Evolutionary conservation across 257 asterid genomes (phyloP).

Genomic region (Agastache rugosa): DNA sequence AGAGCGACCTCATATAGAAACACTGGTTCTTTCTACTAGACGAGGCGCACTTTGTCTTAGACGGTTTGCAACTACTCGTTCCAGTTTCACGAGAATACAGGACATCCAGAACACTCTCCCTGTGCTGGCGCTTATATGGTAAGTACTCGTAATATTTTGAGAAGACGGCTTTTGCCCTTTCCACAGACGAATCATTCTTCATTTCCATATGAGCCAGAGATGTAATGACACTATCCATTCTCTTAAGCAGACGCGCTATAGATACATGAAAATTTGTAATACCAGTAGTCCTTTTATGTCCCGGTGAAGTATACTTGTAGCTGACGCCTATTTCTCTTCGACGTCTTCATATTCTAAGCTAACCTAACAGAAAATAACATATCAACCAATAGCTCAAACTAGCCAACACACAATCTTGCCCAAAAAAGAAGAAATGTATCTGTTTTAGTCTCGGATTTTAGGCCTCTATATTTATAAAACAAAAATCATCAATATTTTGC

Average conservation of each 20-base stretch:
- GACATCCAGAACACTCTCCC: slow-evolving; percentile 57
- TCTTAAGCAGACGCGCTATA: slow-evolving; percentile 46
- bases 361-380: background rate
- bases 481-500: background rate
- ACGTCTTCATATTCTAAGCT: slow-evolving; percentile 35
- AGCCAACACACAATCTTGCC: slow-evolving; percentile 7
- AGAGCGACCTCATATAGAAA: slow-evolving; percentile 68
- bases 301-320: slow-evolving; percentile 46
- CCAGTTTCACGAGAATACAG: slow-evolving; percentile 68
- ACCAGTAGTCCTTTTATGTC: slow-evolving; percentile 33
- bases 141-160: slow-evolving; percentile 70
- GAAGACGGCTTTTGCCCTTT: slow-evolving; percentile 51
- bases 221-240: slow-evolving; percentile 44
- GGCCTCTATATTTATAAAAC: background rate
- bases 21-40: slow-evolving; percentile 48
- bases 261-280: slow-evolving; percentile 24
- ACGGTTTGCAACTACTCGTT: slow-evolving; percentile 32
- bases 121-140: slow-evolving; percentile 61
- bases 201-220: slow-evolving; percentile 37
- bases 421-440: background rate
- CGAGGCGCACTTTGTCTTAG: slow-evolving; percentile 38
- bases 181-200: slow-evolving; percentile 40
- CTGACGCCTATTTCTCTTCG: slow-evolving; percentile 45
- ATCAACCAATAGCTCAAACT: slow-evolving; percentile 6
- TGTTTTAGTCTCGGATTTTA: background rate